phyloP scores from a whole-genome alignment of 306 rosid genomes.

The Benincasa hispida region DNA sequence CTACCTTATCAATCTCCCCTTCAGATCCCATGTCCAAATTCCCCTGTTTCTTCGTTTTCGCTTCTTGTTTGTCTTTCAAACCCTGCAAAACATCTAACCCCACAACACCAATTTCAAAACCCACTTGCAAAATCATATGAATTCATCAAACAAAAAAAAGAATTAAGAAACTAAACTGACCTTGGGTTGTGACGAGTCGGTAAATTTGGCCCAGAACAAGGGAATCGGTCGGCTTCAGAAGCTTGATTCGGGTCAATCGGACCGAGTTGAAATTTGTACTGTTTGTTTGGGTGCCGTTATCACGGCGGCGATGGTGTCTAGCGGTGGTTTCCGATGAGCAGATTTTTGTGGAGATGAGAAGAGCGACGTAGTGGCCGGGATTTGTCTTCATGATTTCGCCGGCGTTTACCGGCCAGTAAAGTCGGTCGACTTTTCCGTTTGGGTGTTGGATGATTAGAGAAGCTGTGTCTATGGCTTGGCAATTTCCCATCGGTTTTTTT shows the following conservation, averaged over 20 bases:
- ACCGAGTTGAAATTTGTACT: constrained; percentile 19
- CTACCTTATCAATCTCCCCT: neutral
- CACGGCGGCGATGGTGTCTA: neutral
- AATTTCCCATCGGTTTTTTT: constrained; percentile 54
- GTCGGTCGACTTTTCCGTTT: constrained; percentile 60
- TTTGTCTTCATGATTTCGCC: constrained; percentile 66
- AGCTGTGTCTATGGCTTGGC: constrained; percentile 89
- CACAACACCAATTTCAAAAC: neutral
- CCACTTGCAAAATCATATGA: neutral
- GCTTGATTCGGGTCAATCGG: constrained; percentile 84
- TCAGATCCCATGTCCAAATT: neutral
- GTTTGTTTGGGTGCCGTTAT: neutral
- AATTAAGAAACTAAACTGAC: constrained; percentile 22
- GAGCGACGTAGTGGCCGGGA: constrained; percentile 93
- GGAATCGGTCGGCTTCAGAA: constrained; percentile 74
- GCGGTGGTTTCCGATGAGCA: constrained; percentile 26
- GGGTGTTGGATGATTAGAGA: constrained; percentile 71
- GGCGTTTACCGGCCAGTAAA: constrained; percentile 65
- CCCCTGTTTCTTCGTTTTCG: neutral
- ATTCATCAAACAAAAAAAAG: neutral
- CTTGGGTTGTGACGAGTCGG: constrained; percentile 76
- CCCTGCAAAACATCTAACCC: constrained; percentile 12
- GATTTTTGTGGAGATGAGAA: constrained; percentile 72
- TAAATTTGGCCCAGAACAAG: constrained; percentile 91
- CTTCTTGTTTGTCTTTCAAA: constrained; percentile 6